A percentile compares a stretch with the other conserved stretches of the same genome.
phyloP scores from a whole-genome alignment of 441 rosid genomes.

The Euphorbia celastroides region DNA sequence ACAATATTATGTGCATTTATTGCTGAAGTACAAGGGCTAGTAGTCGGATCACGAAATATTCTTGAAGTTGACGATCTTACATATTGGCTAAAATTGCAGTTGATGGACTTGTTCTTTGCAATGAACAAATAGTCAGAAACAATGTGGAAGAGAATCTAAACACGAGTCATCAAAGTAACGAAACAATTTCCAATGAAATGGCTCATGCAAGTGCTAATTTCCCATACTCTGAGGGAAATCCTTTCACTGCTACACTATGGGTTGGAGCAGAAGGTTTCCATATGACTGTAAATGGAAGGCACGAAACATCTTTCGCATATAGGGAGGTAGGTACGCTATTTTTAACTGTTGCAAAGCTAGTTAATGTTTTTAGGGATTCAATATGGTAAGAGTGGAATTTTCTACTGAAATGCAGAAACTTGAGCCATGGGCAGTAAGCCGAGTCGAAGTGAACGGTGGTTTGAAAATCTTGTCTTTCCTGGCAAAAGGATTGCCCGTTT shows the following conservation, averaged over 20 bases:
- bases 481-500: conserved; percentile 73
- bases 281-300: conserved; percentile 84
- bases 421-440: conserved; percentile 70
- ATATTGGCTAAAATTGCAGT: conserved; percentile 36
- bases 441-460: conserved; percentile 58
- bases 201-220: conserved; percentile 50
- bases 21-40: too few relatives aligned
- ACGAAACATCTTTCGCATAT: conserved; percentile 75
- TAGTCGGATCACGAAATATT: not conserved
- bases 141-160: conserved; percentile 39
- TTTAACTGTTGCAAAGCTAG: conserved; percentile 4
- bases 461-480: conserved; percentile 50
- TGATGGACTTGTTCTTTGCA: conserved; percentile 82
- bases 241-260: conserved; percentile 81
- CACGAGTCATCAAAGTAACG: conserved; percentile 27
- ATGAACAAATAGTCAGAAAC: conserved; percentile 51
- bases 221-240: conserved; percentile 67
- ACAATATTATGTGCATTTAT: not conserved
- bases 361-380: conserved; percentile 1
- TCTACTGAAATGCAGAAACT: conserved; percentile 49
- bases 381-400: conserved; percentile 9
- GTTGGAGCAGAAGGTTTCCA: conserved; percentile 76
- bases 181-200: conserved; percentile 28
- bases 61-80: conserved; percentile 18
- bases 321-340: conserved; percentile 56